Conservation (phyloP, 768 basidiomycete species). For the Pleurotus citrinopileatus region DNA sequence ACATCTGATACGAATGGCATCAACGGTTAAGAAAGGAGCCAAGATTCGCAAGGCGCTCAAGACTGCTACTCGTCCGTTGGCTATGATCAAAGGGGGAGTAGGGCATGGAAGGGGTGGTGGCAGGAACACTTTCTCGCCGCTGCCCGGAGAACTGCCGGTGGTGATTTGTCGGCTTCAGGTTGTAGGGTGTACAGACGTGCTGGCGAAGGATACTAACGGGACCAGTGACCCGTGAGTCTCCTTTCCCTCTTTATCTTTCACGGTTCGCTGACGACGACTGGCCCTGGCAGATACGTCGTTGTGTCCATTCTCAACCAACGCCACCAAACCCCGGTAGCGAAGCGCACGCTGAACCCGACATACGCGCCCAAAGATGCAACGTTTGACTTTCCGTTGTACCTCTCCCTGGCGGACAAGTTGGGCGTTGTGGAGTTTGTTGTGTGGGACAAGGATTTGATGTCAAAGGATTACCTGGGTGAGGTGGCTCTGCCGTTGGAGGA, state of each 20-base stretch:
- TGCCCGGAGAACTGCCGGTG: conserved; percentile 62
- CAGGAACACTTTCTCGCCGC: conserved; percentile 33
- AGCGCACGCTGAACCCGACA: conserved; percentile 65
- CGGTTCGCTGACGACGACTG: not conserved
- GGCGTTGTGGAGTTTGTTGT: conserved; percentile 81
- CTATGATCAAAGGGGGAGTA: conserved; percentile 36
- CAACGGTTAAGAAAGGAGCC: conserved; percentile 22
- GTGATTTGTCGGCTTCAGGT: conserved; percentile 70
- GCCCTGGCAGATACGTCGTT: conserved; percentile 59
- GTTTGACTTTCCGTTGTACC: conserved; percentile 86
- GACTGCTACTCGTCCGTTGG: conserved; percentile 53
- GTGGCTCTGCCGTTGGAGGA: conserved; percentile 72
- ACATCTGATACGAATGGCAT: conserved; percentile 30
- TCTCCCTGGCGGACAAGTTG: conserved; percentile 68
- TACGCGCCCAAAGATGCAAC: conserved; percentile 72
- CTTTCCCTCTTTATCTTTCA: not conserved
- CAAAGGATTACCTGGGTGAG: conserved; percentile 95
- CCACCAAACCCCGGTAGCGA: conserved; percentile 73
- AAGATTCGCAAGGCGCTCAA: conserved; percentile 63
- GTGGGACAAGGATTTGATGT: conserved; percentile 91
- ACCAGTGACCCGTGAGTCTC: conserved; percentile 71
- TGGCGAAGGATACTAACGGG: conserved; percentile 65
- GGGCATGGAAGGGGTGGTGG: conserved; percentile 22
- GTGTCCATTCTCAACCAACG: conserved; percentile 57
- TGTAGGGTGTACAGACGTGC: conserved; percentile 57